These are phyloP conservation scores for Boletus sp. DNA, from an alignment of 768 basidiomycete species.

Conservation along the genomic window DNA sequence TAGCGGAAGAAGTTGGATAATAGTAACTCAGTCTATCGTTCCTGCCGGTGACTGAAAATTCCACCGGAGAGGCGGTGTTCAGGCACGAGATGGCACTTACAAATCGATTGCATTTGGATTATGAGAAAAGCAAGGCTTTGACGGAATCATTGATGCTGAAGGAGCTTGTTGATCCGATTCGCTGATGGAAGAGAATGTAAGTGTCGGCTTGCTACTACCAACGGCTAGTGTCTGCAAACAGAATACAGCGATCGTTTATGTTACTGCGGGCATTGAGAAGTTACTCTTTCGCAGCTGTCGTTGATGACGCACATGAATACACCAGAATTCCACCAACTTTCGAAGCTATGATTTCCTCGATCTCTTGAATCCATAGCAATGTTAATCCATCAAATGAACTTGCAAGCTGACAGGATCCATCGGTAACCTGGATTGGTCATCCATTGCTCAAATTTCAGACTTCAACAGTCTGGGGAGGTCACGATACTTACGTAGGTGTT, in stretches of 20 bases:
- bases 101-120: neutral
- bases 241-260: neutral
- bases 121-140: no score
- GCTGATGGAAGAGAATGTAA: neutral
- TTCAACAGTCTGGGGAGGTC: conserved; percentile 8
- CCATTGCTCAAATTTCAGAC: neutral
- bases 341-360: neutral
- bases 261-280: neutral
- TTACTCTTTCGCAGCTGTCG: neutral
- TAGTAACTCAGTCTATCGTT: neutral
- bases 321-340: neutral
- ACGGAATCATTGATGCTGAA: neutral
- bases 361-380: no score
- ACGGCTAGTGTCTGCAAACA: neutral
- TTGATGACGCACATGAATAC: neutral
- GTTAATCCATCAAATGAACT: neutral
- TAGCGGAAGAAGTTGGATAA: neutral
- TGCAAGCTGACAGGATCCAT: neutral
- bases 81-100: neutral
- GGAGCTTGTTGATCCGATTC: neutral
- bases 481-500: conserved; percentile 8
- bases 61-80: conserved; percentile 2
- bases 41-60: conserved; percentile 10
- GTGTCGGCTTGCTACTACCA: neutral
- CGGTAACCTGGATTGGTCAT: neutral